Evolutionary conservation across 176 grass and related monocot species (phyloP), one percentile per base, ranked within the genome.

Genomic region (Triticum dicoccoides): DNA sequence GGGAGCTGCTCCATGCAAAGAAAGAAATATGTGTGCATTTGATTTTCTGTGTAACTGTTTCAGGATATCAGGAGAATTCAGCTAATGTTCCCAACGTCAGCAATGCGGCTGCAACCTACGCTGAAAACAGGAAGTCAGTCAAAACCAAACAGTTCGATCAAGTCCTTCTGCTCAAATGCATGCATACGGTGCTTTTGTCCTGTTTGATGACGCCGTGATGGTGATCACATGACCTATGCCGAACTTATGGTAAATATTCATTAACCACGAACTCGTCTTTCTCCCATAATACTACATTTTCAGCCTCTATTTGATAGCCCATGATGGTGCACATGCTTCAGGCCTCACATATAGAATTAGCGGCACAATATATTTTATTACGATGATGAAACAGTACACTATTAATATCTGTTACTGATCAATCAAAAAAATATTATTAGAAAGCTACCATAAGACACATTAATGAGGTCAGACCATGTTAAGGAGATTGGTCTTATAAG

Each of bases 221-320:
- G 35, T 54, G 77, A 90, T 27, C 91, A 97, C 64, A 86, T 85
- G 63, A 93, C 94, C n/a, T 93, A 92, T 56, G 94, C 88, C 56
- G 85, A 93, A 32, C 91, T 92, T 33, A 90, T 89, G 91, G 94
- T 97, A 88, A 83, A 25, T 42, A 80, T 51, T 51, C 65, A 63
- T 87, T 94, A 83, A 69, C 12, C 33, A n/a, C 18, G 20, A 21
- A 8, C 39, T 42, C 33, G 8, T 15, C 3, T 70, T 70, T 38
- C 18, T 70, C 4, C 2, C 34, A 65, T 1, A 21, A 0, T 27
- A 27, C 27, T 59, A 8, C 18, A 17, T 59, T 59, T 21, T 7
- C 42, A 59, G 56, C 56, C 5, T 3, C 5, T 59, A 21, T 21
- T 59, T 59, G 6, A 59, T 1, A 21, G 9, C 2, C 62, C 6